Base-by-base conservation (phyloP, 768 basidiomycete species). In the Amanita molliuscula region DNA sequence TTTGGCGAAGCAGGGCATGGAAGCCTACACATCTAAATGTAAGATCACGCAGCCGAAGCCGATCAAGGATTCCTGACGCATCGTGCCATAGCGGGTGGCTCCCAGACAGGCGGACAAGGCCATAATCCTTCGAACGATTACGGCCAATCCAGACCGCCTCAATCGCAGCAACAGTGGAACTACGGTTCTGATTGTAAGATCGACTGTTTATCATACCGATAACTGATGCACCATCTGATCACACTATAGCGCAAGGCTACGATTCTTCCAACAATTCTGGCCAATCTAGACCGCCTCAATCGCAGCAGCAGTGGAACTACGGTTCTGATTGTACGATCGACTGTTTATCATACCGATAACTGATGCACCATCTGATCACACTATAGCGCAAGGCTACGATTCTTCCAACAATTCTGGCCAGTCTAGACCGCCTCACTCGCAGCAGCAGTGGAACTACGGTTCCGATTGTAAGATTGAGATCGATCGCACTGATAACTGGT, bases 1-100 rank as follows among this genome's bases (percentile, higher is more conserved):
- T 51, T 62, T 89, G 56, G 88, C 85, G 8, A 82, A 88, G 65
- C 63, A 88, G 64, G 78, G 79, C 54, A 63, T 75, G 56, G 63
- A 76, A 34, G 69, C 78, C 60, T 79, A 79, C 66, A 65, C 69
- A 25, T 76, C 72, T 15, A 74, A 79, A 13, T 64, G 73, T 75
- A 54, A 61, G 65, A 53, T 53, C 48, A 25, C 9, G 8, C 21
- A 40, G 48, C 47, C 28, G 51, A 50, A 35, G 53, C 20, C 36
- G 1, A 7, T 36, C 52, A 56, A 54, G 37, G 53, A 55, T 53
- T 52, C 48, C 57, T 62, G 40, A 61, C 52, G 45, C 48, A 31
- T 21, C 34, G 18, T 52, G 50, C 48, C 23, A 37, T 42, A 78
- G 77, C 69, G 36, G 59, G 71, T 47, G 69, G 68, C 44, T 64